Evolutionary conservation across 345 rosid species (phyloP), one percentile per base, ranked within the genome.

Genomic region (Euphorbia peplus): DNA sequence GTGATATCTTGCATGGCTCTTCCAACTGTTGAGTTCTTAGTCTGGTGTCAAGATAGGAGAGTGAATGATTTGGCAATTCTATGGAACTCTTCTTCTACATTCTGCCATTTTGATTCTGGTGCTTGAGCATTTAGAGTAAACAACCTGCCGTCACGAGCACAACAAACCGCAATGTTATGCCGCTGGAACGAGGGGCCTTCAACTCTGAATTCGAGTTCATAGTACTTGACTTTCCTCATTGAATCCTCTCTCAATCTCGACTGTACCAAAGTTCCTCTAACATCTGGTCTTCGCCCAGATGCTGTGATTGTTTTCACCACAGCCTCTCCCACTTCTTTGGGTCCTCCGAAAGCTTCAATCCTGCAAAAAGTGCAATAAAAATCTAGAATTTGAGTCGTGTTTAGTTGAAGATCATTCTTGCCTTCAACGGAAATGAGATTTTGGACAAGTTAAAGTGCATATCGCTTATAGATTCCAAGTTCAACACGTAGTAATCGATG

Each of bases 321-420:
- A 10, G 93, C 83, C 71, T 87, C 89, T 61, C 99, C 96, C 25
- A 90, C 90, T 76, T 95, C 90, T 65, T 79, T 73, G 0, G 96
- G 79, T n/a, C 91, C 93, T 69, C 97, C 97, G 61, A 91, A 91
- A 1, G 93, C 84, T 75, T 90, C 96, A 6, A 91, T 88, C 55
- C 96, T 93, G 6, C 37, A 3, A 32, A 32, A 32, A 32, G 6
- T n/a, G 64, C 9, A 63, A n/a, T 39, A 25, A 48, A n/a, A 67
- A 56, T 1, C 66, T 62, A 52, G 4, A 47, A 47, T 47, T 13
- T 47, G 51, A 47, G 51, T 3, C n/a, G 3, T 1, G 9, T 44
- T 44, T 15, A 14, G 14, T 44, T 44, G 48, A 44, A 44, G 48
- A 10, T 44, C 48, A 44, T 15, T 9, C 16, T 11, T 44, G 11